Percentiles rank a stretch among this genome's conserved stretches.
Evolutionary conservation across 192 early-diverging fungal species (phyloP).

Genomic region (Thamnidium elegans): DNA sequence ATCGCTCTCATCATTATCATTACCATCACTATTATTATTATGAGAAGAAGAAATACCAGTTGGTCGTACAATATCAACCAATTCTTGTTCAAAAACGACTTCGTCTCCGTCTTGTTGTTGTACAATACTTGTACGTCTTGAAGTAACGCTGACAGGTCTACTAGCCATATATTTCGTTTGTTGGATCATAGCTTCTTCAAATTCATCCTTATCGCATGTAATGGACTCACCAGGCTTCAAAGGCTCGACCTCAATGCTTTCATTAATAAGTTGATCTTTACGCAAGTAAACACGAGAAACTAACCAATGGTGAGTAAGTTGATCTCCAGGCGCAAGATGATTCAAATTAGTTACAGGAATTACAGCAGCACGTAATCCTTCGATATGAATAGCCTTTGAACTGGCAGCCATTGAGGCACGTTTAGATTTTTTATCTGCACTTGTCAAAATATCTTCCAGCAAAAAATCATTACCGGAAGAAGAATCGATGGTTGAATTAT

Average conservation of each 20-base stretch:
- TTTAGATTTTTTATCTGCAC: background rate
- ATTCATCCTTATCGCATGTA: conserved; percentile 30
- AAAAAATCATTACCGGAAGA: conserved; percentile 6
- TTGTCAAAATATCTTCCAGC: conserved; percentile 1
- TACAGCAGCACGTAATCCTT: conserved; percentile 12
- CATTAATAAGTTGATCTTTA: conserved; percentile 53
- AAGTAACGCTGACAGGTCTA: background rate
- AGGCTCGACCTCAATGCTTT: conserved; percentile 51
- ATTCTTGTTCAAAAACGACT: background rate
- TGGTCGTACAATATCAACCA: background rate
- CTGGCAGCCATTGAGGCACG: background rate
- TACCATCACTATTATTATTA: background rate
- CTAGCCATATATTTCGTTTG: background rate
- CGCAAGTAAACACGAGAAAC: conserved; percentile 55
- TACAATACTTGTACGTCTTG: conserved; percentile 12
- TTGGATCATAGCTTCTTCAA: background rate
- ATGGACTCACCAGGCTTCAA: conserved; percentile 41
- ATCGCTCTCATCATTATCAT: background rate
- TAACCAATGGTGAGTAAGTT: conserved; percentile 50
- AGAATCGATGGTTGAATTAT: conserved; percentile 11
- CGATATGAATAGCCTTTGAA: conserved; percentile 8
- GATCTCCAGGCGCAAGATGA: conserved; percentile 35
- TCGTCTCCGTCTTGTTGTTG: background rate
- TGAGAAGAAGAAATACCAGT: background rate
- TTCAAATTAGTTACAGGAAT: conserved; percentile 14